These are phyloP conservation scores for Aureobasidium sp. DNA, from an alignment of 2,329 filamentous ascomycete species.

Conservation along the genomic window DNA sequence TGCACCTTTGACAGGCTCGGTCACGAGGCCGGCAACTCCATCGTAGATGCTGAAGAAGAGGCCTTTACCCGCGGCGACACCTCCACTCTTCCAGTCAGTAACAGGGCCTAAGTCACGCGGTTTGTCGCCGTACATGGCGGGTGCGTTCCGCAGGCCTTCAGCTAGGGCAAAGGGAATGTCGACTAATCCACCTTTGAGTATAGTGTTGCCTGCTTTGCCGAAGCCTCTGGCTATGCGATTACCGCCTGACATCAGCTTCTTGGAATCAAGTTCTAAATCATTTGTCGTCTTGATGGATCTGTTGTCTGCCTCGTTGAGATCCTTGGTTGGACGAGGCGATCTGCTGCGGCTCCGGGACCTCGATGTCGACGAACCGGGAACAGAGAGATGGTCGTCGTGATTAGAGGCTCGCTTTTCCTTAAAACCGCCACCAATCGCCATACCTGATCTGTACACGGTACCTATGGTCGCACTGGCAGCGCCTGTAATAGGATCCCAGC, in stretches of 20 bases:
- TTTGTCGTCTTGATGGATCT: background rate
- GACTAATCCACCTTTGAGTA: background rate
- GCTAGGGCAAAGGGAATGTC: constrained; percentile 31
- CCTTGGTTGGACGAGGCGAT: too few relatives aligned
- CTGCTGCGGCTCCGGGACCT: background rate
- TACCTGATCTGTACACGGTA: background rate
- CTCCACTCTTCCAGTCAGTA: constrained; percentile 55
- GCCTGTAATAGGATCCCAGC: background rate
- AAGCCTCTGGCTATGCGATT: background rate
- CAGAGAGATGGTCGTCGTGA: background rate
- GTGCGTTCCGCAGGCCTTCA: constrained; percentile 62
- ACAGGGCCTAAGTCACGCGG: constrained; percentile 45
- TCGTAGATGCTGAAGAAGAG: constrained; percentile 20
- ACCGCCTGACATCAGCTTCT: background rate
- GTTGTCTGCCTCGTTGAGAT: constrained; percentile 11
- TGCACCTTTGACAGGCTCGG: constrained; percentile 47
- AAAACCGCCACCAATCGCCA: background rate
- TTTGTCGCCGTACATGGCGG: constrained; percentile 58
- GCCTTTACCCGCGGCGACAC: constrained; percentile 13
- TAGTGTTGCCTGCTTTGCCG: background rate
- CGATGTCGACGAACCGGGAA: background rate
- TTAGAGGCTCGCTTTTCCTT: background rate
- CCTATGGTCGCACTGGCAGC: background rate
- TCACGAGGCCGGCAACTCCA: constrained; percentile 51
- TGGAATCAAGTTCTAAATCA: background rate